Evolutionary conservation across 805 yeast genomes (phyloP).

Genomic region (Osmozyma mogii): DNA sequence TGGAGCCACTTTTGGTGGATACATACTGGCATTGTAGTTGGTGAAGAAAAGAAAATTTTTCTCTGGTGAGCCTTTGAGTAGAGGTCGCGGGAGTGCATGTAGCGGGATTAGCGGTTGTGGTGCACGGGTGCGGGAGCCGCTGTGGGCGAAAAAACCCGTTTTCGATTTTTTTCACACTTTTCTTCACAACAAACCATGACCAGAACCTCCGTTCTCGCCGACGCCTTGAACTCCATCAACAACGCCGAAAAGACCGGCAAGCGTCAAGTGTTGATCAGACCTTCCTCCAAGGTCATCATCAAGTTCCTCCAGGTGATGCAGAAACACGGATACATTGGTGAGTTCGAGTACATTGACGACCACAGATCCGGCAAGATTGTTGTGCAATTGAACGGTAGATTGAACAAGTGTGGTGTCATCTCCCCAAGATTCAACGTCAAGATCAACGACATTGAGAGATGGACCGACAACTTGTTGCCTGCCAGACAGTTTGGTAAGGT

Average conservation of each 20-base stretch:
- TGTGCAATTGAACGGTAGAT: conserved; percentile 94
- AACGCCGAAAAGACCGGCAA: conserved; percentile 99
- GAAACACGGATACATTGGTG: conserved; percentile 98
- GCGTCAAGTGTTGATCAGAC: conserved; percentile 97
- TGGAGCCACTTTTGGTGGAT: not conserved
- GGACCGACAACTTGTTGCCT: conserved; percentile 98
- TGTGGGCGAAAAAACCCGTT: not conserved
- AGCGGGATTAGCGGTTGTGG: conserved; percentile 5
- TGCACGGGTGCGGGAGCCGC: no score
- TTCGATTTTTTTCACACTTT: conserved; percentile 1
- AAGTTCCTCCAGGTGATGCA: conserved; percentile 95
- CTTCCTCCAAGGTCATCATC: conserved; percentile 96
- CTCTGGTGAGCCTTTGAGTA: conserved; percentile 1
- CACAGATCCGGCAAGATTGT: conserved; percentile 99
- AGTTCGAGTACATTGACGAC: conserved; percentile 96
- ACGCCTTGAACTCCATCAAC: conserved; percentile 96
- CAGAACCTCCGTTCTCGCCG: conserved; percentile 97
- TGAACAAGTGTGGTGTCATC: conserved; percentile 98
- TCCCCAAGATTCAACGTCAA: conserved; percentile 98
- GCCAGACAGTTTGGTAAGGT: conserved; percentile 99
- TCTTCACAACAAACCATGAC: conserved; percentile 48
- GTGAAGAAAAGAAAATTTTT: not conserved
- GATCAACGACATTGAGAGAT: conserved; percentile 91
- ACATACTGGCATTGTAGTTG: not conserved
- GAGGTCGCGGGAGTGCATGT: conserved; percentile 3